Percentiles rank a stretch among this genome's conserved stretches.
Conservation (phyloP, 352 stramenopile genomes). For the Globisporangium iwayamae region DNA sequence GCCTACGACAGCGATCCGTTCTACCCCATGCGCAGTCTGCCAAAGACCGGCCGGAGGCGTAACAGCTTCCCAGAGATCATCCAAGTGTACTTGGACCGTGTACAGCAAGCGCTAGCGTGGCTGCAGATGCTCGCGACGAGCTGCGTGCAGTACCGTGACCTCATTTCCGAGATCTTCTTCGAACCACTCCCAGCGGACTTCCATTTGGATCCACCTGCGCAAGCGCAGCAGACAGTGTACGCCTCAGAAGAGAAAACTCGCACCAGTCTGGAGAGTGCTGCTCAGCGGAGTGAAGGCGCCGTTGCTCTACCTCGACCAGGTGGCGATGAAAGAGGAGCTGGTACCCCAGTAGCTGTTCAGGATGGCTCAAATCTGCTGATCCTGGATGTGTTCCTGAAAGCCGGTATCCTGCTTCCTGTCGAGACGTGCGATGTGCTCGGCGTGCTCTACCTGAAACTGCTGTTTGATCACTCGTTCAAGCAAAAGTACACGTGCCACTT, state of each 20-base stretch:
- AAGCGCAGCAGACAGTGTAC: neutral
- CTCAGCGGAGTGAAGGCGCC: conserved; percentile 16
- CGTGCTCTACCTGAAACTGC: conserved; percentile 75
- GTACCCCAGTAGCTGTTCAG: neutral
- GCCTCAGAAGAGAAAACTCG: neutral
- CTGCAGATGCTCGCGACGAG: conserved; percentile 72
- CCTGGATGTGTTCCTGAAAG: conserved; percentile 72
- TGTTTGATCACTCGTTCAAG: conserved; percentile 83
- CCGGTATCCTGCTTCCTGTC: conserved; percentile 61
- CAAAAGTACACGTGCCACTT: conserved; percentile 80
- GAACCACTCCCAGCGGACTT: conserved; percentile 52
- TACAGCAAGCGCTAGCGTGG: conserved; percentile 60
- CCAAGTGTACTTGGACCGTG: conserved; percentile 50
- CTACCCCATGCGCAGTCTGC: conserved; percentile 29
- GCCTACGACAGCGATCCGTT: conserved; percentile 33
- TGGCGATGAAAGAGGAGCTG: neutral
- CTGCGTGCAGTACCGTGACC: conserved; percentile 60
- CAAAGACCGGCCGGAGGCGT: conserved; percentile 39
- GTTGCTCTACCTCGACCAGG: neutral
- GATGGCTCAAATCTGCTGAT: conserved; percentile 25
- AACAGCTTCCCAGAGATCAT: conserved; percentile 38
- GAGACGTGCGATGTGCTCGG: conserved; percentile 74
- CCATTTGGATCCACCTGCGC: conserved; percentile 24
- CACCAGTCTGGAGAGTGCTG: conserved; percentile 3
- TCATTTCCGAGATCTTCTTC: conserved; percentile 58